Base-by-base conservation (phyloP, 768 basidiomycete species). In the Pleurotus eryngii region DNA sequence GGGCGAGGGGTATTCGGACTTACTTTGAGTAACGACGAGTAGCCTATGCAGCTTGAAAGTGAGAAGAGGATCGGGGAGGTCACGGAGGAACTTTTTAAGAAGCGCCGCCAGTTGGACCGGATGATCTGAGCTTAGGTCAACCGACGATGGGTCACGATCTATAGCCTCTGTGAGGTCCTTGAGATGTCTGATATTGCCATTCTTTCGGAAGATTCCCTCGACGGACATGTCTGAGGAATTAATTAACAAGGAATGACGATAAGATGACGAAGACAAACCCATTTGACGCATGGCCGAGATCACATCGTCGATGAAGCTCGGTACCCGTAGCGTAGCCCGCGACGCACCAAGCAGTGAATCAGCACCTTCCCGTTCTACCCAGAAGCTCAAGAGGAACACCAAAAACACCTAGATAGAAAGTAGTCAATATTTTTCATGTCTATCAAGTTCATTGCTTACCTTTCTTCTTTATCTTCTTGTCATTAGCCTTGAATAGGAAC, bases 261-360 rank as follows among this genome's bases (percentile, higher is more conserved):
- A 7, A 54, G 35, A 37, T 47, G 43, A 60, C 18, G 58, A 54
- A 26, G 17, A 38, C 35, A 43, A 40, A 97, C 96, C 96, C 97
- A 98, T 98, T 70, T 98, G 95, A 67, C 90, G 82, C 97, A 99
- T 98, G 9, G 97, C 95, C 50, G 94, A 96, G 46, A 99, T 85
- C 58, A 97, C 92, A 67, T 99, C 97, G 69, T 99, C 97, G 57
- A 99, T 92, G 69, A 99, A 98, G 70, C 93, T 98, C 12, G 97
- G 97, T 18, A 99, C 88, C 63, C 92, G 81, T 61, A 99, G 67
- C 5, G 92, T 84, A 37, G 83, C 86, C 37, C 90, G 83, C 5
- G 94, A 92, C 20, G 92, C 91, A 17, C 96, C 97, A 53, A 92
- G 84, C 61, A 94, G 73, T 17, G 96, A 97, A 73, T 99, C 97